phyloP scores from a whole-genome alignment of 805 yeast species.

The Metschnikowia santaceciliae region DNA sequence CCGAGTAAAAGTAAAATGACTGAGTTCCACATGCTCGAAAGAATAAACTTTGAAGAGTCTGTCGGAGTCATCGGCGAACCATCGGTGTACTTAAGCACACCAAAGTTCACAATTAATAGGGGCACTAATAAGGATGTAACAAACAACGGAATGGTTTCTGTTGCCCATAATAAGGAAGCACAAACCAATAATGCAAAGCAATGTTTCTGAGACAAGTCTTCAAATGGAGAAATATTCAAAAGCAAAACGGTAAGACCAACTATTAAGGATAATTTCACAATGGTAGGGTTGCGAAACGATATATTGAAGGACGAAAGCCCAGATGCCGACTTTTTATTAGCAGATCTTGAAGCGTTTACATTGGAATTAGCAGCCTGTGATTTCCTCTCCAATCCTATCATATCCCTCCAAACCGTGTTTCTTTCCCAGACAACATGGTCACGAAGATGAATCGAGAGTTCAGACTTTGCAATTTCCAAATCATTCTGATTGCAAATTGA shows the following conservation, averaged over 20 bases:
- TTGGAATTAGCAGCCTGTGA: conserved; percentile 61
- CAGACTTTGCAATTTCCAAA: conserved; percentile 46
- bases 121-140: conserved; percentile 50
- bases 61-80: conserved; percentile 43
- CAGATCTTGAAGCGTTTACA: neutral
- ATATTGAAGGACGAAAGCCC: conserved; percentile 15
- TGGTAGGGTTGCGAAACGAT: conserved; percentile 19
- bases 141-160: conserved; percentile 49
- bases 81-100: conserved; percentile 47
- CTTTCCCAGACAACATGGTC: conserved; percentile 57
- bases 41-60: conserved; percentile 42
- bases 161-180: conserved; percentile 48
- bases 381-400: conserved; percentile 68
- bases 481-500: conserved; percentile 34
- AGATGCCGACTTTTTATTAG: conserved; percentile 9
- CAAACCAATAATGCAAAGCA: conserved; percentile 67
- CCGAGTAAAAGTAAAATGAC: conserved; percentile 49
- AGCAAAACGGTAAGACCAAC: conserved; percentile 51
- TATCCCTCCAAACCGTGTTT: conserved; percentile 54
- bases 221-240: conserved; percentile 54
- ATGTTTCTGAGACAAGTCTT: conserved; percentile 61
- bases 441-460: conserved; percentile 52
- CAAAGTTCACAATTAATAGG: conserved; percentile 42
- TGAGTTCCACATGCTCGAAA: conserved; percentile 51
- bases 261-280: conserved; percentile 46